These are phyloP conservation scores for Kuraishia cidri DNA, from an alignment of 805 yeast genomes.

Conservation along the genomic window DNA sequence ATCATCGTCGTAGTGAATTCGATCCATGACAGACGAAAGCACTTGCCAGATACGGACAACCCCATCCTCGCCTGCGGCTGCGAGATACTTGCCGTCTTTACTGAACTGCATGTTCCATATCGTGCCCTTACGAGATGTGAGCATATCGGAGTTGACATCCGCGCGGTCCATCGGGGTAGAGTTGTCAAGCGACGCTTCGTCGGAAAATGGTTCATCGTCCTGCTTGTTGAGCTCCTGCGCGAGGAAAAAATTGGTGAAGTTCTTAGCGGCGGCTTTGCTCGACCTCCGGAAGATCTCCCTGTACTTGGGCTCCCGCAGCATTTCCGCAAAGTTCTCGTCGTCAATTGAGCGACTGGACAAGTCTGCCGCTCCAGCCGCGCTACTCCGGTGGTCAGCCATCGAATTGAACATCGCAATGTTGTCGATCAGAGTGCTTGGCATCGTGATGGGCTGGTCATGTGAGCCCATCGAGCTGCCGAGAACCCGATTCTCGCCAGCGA, in stretches of 20 bases:
- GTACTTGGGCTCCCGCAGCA: conserved; percentile 36
- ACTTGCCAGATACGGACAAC: conserved; percentile 72
- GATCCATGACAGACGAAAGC: conserved; percentile 60
- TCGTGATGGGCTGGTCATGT: too few relatives aligned
- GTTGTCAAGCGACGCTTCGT: conserved; percentile 1
- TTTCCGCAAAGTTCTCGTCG: conserved; percentile 3
- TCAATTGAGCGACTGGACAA: too few relatives aligned
- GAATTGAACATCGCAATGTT: too few relatives aligned
- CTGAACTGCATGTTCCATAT: conserved; percentile 73
- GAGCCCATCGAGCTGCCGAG: too few relatives aligned
- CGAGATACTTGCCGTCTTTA: conserved; percentile 72
- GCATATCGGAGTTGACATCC: conserved; percentile 3
- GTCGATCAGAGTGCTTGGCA: too few relatives aligned
- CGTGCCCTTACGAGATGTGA: too few relatives aligned
- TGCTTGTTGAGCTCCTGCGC: conserved; percentile 51
- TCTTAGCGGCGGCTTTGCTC: conserved; percentile 32
- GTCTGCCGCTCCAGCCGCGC: too few relatives aligned
- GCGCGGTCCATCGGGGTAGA: conserved; percentile 23
- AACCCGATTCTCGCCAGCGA: too few relatives aligned
- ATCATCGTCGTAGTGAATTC: conserved; percentile 22
- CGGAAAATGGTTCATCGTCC: conserved; percentile 4
- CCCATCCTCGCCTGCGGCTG: conserved; percentile 77
- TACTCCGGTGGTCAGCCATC: too few relatives aligned
- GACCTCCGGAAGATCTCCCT: conserved; percentile 39
- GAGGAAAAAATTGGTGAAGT: conserved; percentile 43